These are phyloP conservation scores for Schwanniomyces occidentalis DNA, from an alignment of 805 yeast genomes.

Conservation along the genomic window DNA sequence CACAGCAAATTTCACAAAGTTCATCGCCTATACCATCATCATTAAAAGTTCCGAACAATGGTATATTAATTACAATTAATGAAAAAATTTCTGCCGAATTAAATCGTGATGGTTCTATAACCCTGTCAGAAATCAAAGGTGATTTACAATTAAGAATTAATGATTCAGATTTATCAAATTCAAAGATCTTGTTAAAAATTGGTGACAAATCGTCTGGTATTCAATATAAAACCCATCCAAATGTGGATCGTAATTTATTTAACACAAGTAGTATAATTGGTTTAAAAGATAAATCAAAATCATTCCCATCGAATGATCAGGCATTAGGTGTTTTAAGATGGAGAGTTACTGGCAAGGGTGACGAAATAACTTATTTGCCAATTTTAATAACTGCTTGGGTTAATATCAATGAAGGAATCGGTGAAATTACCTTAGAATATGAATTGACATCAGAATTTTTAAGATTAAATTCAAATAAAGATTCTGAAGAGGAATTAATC, in stretches of 20 bases:
- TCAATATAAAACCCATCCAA: conserved; percentile 93
- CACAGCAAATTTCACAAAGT: conserved; percentile 15
- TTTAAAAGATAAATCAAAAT: conserved; percentile 71
- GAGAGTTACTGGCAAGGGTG: conserved; percentile 71
- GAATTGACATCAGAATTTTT: conserved; percentile 56
- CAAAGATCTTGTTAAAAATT: conserved; percentile 60
- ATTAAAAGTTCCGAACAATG: conserved; percentile 55
- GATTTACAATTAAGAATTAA: conserved; percentile 86
- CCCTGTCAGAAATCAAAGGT: conserved; percentile 80
- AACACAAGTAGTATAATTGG: conserved; percentile 57
- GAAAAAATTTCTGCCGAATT: conserved; percentile 79
- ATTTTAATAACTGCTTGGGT: conserved; percentile 85
- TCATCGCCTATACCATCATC: conserved; percentile 25
- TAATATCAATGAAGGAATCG: conserved; percentile 56
- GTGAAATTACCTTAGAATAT: conserved; percentile 84
- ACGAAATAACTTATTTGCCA: conserved; percentile 60
- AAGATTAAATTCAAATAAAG: conserved; percentile 30
- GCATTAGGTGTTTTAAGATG: conserved; percentile 90
- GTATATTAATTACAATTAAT: conserved; percentile 73
- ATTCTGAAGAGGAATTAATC: conserved; percentile 37
- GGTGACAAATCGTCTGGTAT: conserved; percentile 49
- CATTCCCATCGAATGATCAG: conserved; percentile 91
- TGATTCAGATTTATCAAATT: conserved; percentile 66
- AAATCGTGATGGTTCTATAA: conserved; percentile 77
- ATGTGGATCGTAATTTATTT: conserved; percentile 80